These are phyloP conservation scores for Huiozyma sinensis DNA, from an alignment of 805 yeast species.

Conservation along the genomic window DNA sequence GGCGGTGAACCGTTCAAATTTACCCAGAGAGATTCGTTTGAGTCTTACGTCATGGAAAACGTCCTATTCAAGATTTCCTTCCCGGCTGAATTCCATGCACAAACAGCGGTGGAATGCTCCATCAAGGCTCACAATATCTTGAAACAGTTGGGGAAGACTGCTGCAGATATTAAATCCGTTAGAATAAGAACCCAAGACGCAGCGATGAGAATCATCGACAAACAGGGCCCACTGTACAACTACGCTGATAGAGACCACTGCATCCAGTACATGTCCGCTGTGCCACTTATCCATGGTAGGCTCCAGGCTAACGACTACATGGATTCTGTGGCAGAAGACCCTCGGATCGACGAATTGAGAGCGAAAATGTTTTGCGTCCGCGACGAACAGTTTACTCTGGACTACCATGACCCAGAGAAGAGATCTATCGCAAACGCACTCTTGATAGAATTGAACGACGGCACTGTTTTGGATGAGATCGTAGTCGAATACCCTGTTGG, in stretches of 20 bases:
- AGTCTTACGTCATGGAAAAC: constrained; percentile 54
- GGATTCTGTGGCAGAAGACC: constrained; percentile 40
- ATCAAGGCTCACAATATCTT: constrained; percentile 33
- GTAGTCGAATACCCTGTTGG: constrained; percentile 49
- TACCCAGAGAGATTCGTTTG: constrained; percentile 36
- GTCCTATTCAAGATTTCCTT: constrained; percentile 50
- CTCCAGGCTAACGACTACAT: constrained; percentile 49
- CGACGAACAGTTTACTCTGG: constrained; percentile 37
- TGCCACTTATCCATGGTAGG: constrained; percentile 45
- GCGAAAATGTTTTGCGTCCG: constrained; percentile 45
- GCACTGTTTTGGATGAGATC: constrained; percentile 41
- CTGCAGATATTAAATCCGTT: constrained; percentile 39
- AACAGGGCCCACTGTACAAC: constrained; percentile 48
- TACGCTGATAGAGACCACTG: constrained; percentile 59
- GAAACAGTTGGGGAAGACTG: constrained; percentile 32
- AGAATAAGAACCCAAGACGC: constrained; percentile 51
- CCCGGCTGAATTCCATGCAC: constrained; percentile 60
- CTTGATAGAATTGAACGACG: constrained; percentile 41
- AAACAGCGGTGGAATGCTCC: constrained; percentile 54
- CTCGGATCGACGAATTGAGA: constrained; percentile 42
- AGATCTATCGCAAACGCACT: constrained; percentile 49
- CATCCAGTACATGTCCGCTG: constrained; percentile 52
- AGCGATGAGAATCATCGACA: constrained; percentile 49
- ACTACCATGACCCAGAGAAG: constrained; percentile 47
- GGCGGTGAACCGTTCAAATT: constrained; percentile 41